Conservation (phyloP, 768 basidiomycete genomes). For the Asterophora parasitica region DNA sequence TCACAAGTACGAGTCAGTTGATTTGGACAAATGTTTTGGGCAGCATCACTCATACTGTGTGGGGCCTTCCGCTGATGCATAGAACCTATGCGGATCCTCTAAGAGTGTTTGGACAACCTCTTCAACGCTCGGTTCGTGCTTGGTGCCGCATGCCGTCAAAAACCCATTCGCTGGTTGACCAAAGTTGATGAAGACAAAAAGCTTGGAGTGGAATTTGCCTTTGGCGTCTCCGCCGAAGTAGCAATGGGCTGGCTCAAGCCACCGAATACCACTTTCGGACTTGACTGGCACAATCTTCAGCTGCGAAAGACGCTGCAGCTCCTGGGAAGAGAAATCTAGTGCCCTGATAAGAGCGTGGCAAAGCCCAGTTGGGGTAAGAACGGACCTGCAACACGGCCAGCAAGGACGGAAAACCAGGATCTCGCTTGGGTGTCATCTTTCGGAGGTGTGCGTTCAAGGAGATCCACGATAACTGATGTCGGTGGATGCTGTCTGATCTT, state of each 20-base stretch:
- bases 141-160: slow-evolving; percentile 82
- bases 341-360: neutral
- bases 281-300: slow-evolving; percentile 64
- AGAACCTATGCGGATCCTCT: slow-evolving; percentile 66
- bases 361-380: slow-evolving; percentile 3
- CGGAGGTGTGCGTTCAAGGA: slow-evolving; percentile 60
- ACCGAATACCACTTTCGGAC: slow-evolving; percentile 30
- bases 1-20: neutral
- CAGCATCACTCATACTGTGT: slow-evolving; percentile 50
- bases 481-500: slow-evolving; percentile 70
- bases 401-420: slow-evolving; percentile 64
- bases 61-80: slow-evolving; percentile 62
- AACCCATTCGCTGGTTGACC: slow-evolving; percentile 79
- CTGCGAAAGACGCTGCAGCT: slow-evolving; percentile 54
- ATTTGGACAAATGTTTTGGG: neutral
- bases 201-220: slow-evolving; percentile 65
- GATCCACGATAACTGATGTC: slow-evolving; percentile 48
- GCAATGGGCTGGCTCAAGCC: slow-evolving; percentile 61
- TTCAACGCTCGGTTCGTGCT: slow-evolving; percentile 79
- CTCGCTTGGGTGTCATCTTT: slow-evolving; percentile 47
- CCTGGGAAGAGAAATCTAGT: slow-evolving; percentile 52
- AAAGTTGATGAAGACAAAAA: slow-evolving; percentile 89
- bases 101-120: slow-evolving; percentile 73
- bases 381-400: slow-evolving; percentile 57
- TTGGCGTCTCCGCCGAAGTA: slow-evolving; percentile 54